Conservation (phyloP, 2,329 filamentous ascomycete species). For the Paecilomyces formosus region DNA sequence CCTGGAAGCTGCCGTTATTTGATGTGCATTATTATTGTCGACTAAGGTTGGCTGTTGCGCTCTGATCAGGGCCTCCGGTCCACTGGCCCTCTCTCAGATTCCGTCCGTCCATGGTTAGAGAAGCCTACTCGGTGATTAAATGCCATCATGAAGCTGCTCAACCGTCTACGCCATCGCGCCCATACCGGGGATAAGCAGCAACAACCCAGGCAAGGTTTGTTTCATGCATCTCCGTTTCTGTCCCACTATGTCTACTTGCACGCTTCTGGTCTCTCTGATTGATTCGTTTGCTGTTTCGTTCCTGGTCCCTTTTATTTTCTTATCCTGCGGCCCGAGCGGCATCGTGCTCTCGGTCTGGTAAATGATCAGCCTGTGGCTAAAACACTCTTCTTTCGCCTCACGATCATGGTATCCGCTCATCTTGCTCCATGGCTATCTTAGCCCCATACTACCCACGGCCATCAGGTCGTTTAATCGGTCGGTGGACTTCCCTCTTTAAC, state of each 20-base stretch:
- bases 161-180: conserved; percentile 11
- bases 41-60: background rate
- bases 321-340: background rate
- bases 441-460: background rate
- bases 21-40: background rate
- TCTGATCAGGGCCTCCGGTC: background rate
- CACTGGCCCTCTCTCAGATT: background rate
- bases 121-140: background rate
- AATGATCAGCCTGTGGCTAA: background rate
- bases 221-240: background rate
- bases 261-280: background rate
- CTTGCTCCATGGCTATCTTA: background rate
- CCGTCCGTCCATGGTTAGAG: background rate
- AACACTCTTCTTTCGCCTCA: background rate
- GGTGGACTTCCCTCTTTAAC: background rate
- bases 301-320: background rate
- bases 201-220: conserved; percentile 1
- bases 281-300: background rate
- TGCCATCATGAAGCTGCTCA: conserved; percentile 9
- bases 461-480: background rate
- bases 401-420: background rate
- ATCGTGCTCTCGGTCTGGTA: background rate
- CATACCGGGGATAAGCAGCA: conserved; percentile 9
- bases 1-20: background rate
- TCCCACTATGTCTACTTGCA: background rate